These are phyloP conservation scores for Fusarium stilboides DNA, from an alignment of 2,329 filamentous ascomycete genomes.

Conservation along the genomic window DNA sequence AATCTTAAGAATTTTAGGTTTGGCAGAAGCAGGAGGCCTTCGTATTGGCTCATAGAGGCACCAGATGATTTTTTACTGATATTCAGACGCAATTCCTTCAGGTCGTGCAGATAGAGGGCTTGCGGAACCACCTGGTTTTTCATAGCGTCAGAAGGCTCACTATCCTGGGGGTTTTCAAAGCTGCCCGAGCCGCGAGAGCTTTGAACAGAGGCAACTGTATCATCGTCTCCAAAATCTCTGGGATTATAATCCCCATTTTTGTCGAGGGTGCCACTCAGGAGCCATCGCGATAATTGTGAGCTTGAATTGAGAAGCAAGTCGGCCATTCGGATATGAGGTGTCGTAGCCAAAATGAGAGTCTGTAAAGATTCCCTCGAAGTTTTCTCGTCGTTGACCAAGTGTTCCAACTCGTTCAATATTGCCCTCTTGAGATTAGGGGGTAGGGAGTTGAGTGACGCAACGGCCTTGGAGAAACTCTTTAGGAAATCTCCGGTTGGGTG, in stretches of 20 bases:
- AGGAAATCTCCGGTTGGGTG: not conserved
- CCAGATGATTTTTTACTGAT: no score
- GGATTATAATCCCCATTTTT: not conserved
- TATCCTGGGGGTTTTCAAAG: not conserved
- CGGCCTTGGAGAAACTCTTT: not conserved
- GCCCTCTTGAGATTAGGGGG: not conserved
- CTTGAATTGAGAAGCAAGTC: not conserved
- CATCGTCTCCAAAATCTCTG: not conserved
- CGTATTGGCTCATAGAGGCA: not conserved
- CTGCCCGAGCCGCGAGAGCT: not conserved
- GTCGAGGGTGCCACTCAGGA: not conserved
- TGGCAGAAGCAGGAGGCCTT: slow-evolving; percentile 3
- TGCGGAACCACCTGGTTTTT: not conserved
- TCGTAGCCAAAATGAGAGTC: not conserved
- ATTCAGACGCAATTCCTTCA: slow-evolving; percentile 5
- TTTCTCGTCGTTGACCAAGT: not conserved
- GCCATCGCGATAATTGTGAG: not conserved
- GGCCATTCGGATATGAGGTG: not conserved
- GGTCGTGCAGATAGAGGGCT: not conserved
- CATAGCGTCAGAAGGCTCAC: not conserved
- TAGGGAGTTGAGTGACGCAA: not conserved
- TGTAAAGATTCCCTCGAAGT: not conserved
- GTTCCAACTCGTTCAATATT: not conserved
- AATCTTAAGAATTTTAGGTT: not conserved
- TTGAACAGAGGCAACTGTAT: not conserved